Base-by-base conservation (phyloP, 371 early-diverging fungal genomes). In the Mucor irregularis region DNA sequence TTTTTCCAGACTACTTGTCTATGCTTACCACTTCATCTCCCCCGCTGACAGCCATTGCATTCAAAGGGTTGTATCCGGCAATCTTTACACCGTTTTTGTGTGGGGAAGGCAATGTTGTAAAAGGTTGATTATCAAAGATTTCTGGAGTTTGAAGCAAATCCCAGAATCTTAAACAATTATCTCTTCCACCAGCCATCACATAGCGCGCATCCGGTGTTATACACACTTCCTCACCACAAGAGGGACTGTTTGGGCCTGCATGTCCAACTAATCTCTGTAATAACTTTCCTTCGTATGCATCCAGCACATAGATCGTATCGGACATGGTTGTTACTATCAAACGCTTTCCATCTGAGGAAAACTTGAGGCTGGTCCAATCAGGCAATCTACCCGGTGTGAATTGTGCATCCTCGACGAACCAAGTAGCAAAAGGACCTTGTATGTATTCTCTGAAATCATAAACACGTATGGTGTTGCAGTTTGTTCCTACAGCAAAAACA, bases 201-300 rank as follows among this genome's bases (percentile, higher is more conserved):
- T 68, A 89, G 49, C 78, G 70, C 42, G 86, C 90, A 64, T 95
- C 92, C 0, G 94, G 94, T 3, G 94, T 84, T 48, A 91, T 82
- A 7, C 79, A 68, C 0, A 82, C 82, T 34, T 88, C 80, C 42
- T 82, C 73, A 11, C 81, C 80, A 47, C 76, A 80, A 17, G 53
- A 38, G 16, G 63, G 49, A 46, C 66, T 50, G 56, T 53, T 45
- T 17, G 73, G 53, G 13, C 71, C 50, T 9, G 58, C 59, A 45
- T 81, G 82, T 1, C 90, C 89, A 5, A 73, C 61, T 13, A 89
- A 67, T 13, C 66, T 66, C 16, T 83, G 78, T 46, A 69, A 54
- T 8, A 88, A 43, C 10, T 60, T 60, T 3, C 82, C 76, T 6
- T 73, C 61, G 55, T 81, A 92, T 5, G 92, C 80, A 62, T 96